Percentiles rank a stretch among this genome's conserved stretches.
phyloP scores from a whole-genome alignment of 2,329 filamentous ascomycete genomes.

The Plenodomus tracheiphilus region DNA sequence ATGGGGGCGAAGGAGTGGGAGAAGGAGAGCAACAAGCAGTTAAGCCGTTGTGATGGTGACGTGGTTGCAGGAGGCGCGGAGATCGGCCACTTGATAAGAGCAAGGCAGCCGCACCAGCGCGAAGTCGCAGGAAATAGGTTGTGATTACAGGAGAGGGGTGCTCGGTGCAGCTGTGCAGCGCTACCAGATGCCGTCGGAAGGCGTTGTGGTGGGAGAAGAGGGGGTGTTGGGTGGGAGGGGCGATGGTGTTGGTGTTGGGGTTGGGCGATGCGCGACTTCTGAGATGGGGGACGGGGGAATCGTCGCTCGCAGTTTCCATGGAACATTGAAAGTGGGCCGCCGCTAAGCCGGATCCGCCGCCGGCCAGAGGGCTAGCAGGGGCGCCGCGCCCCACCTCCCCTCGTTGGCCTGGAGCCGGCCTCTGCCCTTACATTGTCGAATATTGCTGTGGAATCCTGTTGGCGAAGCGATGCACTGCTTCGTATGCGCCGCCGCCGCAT shows the following conservation, averaged over 20 bases:
- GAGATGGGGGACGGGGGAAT: conserved; percentile 9
- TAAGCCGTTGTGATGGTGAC: conserved; percentile 39
- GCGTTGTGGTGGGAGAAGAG: conserved; percentile 17
- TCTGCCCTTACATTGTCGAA: conserved; percentile 16
- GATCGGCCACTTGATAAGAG: conserved; percentile 34
- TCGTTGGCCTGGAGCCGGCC: conserved; percentile 4
- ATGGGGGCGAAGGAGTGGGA: conserved; percentile 38
- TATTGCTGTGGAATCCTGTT: conserved; percentile 15
- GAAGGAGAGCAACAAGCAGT: conserved; percentile 37
- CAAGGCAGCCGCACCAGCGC: conserved; percentile 19
- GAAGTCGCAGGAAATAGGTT: conserved; percentile 26
- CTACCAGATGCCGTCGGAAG: conserved; percentile 27
- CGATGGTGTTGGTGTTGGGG: conserved; percentile 22
- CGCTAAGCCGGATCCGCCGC: conserved; percentile 3
- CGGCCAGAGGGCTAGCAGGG: not conserved
- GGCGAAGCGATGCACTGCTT: conserved; percentile 12
- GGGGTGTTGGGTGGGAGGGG: conserved; percentile 9
- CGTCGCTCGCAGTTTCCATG: not conserved
- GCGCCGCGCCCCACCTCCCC: not conserved
- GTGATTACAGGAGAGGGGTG: conserved; percentile 23
- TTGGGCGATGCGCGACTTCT: conserved; percentile 16
- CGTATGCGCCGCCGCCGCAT: not conserved
- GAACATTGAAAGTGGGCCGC: not conserved
- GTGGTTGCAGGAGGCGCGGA: conserved; percentile 37
- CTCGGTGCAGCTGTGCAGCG: conserved; percentile 29